phyloP scores from a whole-genome alignment of 768 basidiomycete genomes.

The Brasilioporus rufonigricans region DNA sequence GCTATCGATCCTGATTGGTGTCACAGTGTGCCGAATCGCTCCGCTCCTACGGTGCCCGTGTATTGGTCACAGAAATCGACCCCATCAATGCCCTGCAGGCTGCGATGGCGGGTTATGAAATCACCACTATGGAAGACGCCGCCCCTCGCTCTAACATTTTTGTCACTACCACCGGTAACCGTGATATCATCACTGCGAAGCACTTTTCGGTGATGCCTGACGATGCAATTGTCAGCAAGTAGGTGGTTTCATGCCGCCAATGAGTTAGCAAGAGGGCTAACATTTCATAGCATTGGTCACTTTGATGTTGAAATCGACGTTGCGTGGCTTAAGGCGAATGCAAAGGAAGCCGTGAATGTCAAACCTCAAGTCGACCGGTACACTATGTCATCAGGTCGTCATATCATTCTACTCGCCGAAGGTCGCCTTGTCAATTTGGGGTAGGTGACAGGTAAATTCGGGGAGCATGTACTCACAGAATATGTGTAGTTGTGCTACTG shows the following conservation, averaged over 20 bases:
- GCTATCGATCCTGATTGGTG: conserved; percentile 1
- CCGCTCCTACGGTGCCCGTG: conserved; percentile 95
- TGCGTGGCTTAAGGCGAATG: conserved; percentile 96
- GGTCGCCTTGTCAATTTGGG: conserved; percentile 99
- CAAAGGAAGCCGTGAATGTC: conserved; percentile 79
- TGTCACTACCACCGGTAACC: conserved; percentile 97
- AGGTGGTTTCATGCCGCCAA: conserved; percentile 30
- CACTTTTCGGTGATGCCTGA: conserved; percentile 96
- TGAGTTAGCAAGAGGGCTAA: conserved; percentile 7
- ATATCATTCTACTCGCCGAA: conserved; percentile 96
- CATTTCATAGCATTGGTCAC: conserved; percentile 65
- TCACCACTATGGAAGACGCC: conserved; percentile 97
- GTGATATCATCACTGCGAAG: conserved; percentile 91
- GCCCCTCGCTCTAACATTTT: conserved; percentile 88
- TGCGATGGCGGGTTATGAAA: conserved; percentile 99
- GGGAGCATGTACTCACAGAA: conserved; percentile 3
- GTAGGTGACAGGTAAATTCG: conserved; percentile 36
- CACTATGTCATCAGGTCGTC: conserved; percentile 89
- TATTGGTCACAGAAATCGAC: conserved; percentile 96
- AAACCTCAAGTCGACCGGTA: conserved; percentile 99
- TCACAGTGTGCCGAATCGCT: conserved; percentile 95
- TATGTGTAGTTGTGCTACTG: conserved; percentile 78
- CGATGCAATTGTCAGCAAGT: conserved; percentile 99
- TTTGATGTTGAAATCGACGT: conserved; percentile 94
- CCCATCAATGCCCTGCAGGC: conserved; percentile 99